Percentiles rank a stretch among this genome's conserved stretches.
Evolutionary conservation across 2,329 filamentous ascomycete genomes (phyloP).

Genomic region (Anthostomella pinea): DNA sequence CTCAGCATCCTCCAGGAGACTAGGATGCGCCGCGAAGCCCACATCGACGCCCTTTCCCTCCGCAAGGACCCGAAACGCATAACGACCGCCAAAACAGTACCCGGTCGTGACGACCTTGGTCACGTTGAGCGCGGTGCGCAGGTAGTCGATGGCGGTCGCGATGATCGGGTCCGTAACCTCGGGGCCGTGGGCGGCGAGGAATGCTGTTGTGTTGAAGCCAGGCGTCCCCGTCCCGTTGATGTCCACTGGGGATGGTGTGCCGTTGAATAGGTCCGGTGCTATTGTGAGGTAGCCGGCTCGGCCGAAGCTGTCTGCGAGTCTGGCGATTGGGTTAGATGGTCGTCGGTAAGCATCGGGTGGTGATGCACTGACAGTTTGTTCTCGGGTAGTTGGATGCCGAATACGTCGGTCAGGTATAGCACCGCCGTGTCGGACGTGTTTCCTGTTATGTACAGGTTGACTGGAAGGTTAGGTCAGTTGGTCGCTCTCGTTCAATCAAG

Average conservation of each 20-base stretch:
- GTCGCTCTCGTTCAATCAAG: neutral
- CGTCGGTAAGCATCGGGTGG: neutral
- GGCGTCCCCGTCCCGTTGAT: slow-evolving; percentile 26
- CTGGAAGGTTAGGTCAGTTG: slow-evolving; percentile 16
- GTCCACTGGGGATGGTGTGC: slow-evolving; percentile 30
- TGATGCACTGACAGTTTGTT: slow-evolving; percentile 25
- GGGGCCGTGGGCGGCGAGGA: slow-evolving; percentile 37
- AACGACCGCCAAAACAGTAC: slow-evolving; percentile 65
- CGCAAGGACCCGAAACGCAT: slow-evolving; percentile 51
- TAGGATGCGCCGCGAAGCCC: slow-evolving; percentile 64
- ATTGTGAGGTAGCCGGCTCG: slow-evolving; percentile 35
- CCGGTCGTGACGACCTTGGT: slow-evolving; percentile 55
- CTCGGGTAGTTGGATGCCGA: slow-evolving; percentile 31
- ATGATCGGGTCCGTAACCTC: slow-evolving; percentile 46
- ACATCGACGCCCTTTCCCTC: slow-evolving; percentile 52
- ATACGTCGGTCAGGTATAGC: slow-evolving; percentile 33
- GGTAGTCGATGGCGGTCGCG: slow-evolving; percentile 42
- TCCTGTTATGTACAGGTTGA: slow-evolving; percentile 32
- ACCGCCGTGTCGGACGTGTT: slow-evolving; percentile 27
- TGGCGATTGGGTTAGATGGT: slow-evolving; percentile 4
- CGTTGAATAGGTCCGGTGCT: slow-evolving; percentile 34
- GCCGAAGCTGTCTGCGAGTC: slow-evolving; percentile 35
- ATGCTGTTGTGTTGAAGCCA: slow-evolving; percentile 23
- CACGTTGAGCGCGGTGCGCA: slow-evolving; percentile 47
- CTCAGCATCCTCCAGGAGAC: slow-evolving; percentile 58